Evolutionary conservation across 768 basidiomycete genomes (phyloP).

Genomic region (Termitomyces sp.): DNA sequence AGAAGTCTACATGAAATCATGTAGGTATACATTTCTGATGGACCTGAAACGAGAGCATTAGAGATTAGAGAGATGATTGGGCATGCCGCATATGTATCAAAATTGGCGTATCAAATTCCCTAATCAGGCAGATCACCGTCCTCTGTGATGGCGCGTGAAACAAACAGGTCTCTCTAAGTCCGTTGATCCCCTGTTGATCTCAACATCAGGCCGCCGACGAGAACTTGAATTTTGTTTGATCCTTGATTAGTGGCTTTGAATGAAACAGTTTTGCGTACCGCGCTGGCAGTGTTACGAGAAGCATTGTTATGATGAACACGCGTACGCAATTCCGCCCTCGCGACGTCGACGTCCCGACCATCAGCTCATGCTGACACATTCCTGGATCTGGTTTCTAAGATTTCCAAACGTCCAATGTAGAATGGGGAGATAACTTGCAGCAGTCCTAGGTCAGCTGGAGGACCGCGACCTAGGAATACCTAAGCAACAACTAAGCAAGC

Average conservation of each 20-base stretch:
- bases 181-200: too few relatives aligned
- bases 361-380: not conserved
- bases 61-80: too few relatives aligned
- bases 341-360: not conserved
- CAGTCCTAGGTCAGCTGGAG: not conserved
- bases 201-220: too few relatives aligned
- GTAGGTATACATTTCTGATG: not conserved
- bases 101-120: conserved; percentile 4
- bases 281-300: not conserved
- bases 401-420: not conserved
- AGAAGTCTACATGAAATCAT: not conserved
- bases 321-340: not conserved
- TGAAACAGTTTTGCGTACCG: not conserved
- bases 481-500: too few relatives aligned
- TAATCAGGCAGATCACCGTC: not conserved
- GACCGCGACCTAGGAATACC: not conserved
- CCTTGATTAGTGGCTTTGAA: too few relatives aligned
- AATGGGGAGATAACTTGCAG: not conserved
- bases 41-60: conserved; percentile 13
- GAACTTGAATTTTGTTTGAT: too few relatives aligned
- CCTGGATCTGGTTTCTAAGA: not conserved
- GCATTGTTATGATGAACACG: not conserved
- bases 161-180: too few relatives aligned
- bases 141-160: too few relatives aligned
- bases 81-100: too few relatives aligned